Evolutionary conservation across 192 early-diverging fungal genomes (phyloP).

Genomic region (Backusella liffmaniae): DNA sequence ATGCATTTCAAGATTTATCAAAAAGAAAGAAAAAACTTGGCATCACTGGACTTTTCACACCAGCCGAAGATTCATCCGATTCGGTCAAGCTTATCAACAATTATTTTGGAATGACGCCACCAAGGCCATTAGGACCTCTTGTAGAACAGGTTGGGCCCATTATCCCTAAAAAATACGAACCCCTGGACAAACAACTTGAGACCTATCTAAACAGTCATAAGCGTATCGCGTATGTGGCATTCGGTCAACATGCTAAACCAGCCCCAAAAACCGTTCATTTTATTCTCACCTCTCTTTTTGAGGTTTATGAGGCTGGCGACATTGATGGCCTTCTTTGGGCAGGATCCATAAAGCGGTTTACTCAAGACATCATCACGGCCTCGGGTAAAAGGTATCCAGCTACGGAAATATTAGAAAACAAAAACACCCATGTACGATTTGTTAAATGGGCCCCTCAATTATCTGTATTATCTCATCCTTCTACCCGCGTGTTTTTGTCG

Average conservation of each 20-base stretch:
- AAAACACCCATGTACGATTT: background rate
- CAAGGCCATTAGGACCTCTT: conserved; percentile 26
- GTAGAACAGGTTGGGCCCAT: conserved; percentile 36
- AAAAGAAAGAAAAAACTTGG: background rate
- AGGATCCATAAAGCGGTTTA: background rate
- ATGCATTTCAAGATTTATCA: background rate
- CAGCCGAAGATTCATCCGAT: background rate
- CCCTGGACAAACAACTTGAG: background rate
- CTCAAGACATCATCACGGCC: background rate
- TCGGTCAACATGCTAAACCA: conserved; percentile 25
- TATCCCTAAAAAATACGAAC: conserved; percentile 18
- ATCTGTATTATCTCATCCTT: background rate
- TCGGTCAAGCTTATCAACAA: conserved; percentile 27
- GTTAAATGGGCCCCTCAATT: background rate
- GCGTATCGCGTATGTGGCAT: conserved; percentile 29
- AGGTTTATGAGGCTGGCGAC: conserved; percentile 14
- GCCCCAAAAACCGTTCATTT: background rate
- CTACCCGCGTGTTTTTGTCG: conserved; percentile 22
- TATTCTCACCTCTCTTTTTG: conserved; percentile 25
- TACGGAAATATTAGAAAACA: background rate
- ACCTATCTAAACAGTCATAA: conserved; percentile 21
- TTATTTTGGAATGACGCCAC: conserved; percentile 15
- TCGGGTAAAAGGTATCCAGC: background rate
- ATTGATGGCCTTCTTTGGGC: conserved; percentile 41
- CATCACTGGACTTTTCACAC: background rate